Base-by-base conservation (phyloP, 805 yeast genomes). In the Maudiozyma pseudohumilis region DNA sequence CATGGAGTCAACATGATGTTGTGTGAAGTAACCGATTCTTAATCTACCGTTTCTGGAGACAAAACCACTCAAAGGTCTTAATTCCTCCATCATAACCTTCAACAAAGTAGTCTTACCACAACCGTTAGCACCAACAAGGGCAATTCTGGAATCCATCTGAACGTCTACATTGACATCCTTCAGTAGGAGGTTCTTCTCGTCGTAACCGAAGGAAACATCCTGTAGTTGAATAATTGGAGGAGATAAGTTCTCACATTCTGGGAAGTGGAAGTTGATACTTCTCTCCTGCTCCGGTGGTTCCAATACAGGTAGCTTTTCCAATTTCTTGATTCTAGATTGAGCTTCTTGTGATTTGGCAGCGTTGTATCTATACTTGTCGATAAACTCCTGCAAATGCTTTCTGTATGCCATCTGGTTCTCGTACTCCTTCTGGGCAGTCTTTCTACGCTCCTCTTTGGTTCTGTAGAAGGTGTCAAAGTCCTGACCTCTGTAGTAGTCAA, bases 321-420 rank as follows among this genome's bases (percentile, higher is more conserved):
- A 72, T 58, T 92, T 92, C 61, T 92, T 92, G 61, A 92, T 92
- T 66, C 98, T 80, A 5, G 96, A 87, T 63, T 92, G 98, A 0
- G 99, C 98, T 64, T 92, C 99, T 8, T 87, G 77, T 0, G 97
- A 84, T 61, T 88, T 89, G 25, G 96, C 97, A 2, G 99, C 99
- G 61, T 89, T 92, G 63, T 92, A 92, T 59, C 98, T 73, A 66
- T 80, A 92, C 61, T 89, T 92, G 66, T 92, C 99, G 59, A 92
- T 88, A 60, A 92, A 92, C 29, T 75, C 75, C 65, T 92, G 99
- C 60, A 92, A 67, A 67, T 92, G 98, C 59, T 79, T 80, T 61
- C 98, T 76, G 64, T 78, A 78, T 2, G 92, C 96, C 95, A 89
- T 82, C 67, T 92, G 99, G 60, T 82, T 88, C 48, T 92, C 99